A percentile compares a stretch with the other conserved stretches of the same genome.
Conservation (phyloP, 257 asterid species). For the Lycium barbarum region DNA sequence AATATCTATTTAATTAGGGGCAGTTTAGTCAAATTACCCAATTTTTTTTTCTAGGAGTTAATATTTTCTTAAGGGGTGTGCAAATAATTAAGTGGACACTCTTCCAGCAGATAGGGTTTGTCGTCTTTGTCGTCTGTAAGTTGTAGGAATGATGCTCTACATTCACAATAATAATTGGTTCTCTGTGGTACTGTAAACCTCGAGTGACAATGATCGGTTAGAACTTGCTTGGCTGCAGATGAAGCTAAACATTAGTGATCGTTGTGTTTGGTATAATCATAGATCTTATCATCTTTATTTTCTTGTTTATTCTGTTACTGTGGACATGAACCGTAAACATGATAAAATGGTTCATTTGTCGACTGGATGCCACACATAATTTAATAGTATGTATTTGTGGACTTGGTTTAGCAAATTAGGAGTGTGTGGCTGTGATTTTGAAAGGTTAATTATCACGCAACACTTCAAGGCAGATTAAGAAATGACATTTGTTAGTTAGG, state of each 20-base stretch:
- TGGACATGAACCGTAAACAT: neutral
- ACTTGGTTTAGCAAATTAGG: neutral
- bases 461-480: neutral
- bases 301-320: neutral
- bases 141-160: neutral
- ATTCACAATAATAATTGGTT: neutral
- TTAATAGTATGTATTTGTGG: neutral
- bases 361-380: neutral
- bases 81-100: no score
- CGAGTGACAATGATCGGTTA: neutral
- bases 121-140: neutral
- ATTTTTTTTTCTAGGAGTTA: no score
- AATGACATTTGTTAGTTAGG: neutral
- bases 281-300: neutral
- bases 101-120: neutral
- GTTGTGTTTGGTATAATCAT: neutral
- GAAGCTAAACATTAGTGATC: neutral
- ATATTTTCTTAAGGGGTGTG: no score
- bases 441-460: neutral
- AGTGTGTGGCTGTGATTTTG: neutral
- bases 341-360: conserved; percentile 13
- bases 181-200: neutral
- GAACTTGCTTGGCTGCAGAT: neutral
- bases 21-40: no score
- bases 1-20: no score